Conservation (phyloP, 306 rosid genomes). For the Cajanus cajan region DNA sequence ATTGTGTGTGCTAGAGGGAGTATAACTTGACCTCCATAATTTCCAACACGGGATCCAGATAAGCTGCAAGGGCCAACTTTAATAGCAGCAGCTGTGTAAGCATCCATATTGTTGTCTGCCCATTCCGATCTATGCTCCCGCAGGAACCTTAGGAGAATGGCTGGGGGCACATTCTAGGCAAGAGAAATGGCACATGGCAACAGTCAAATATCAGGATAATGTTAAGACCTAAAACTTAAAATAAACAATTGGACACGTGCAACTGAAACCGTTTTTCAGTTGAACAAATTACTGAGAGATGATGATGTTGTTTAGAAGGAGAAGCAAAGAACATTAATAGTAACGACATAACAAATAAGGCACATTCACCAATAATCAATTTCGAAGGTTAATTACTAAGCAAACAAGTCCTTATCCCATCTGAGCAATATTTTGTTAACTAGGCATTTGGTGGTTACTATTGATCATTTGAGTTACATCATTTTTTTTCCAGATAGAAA, state of each 20-base stretch:
- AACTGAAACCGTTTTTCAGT: background rate
- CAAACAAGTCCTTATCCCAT: slow-evolving; percentile 15
- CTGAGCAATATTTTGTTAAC: slow-evolving; percentile 4
- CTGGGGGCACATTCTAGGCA: slow-evolving; percentile 92
- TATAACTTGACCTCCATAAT: slow-evolving; percentile 92
- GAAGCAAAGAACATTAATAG: background rate
- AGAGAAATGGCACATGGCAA: slow-evolving; percentile 17
- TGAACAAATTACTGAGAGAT: background rate
- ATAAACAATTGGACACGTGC: background rate
- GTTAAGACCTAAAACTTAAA: background rate
- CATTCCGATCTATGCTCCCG: slow-evolving; percentile 98
- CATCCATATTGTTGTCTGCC: slow-evolving; percentile 97
- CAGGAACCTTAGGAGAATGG: slow-evolving; percentile 83
- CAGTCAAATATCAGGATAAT: slow-evolving; percentile 14
- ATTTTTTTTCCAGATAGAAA: background rate
- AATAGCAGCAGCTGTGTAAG: slow-evolving; percentile 92
- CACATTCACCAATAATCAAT: background rate
- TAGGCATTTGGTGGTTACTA: background rate
- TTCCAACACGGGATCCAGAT: slow-evolving; percentile 86
- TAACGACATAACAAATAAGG: background rate
- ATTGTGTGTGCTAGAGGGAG: slow-evolving; percentile 93
- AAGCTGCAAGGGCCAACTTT: slow-evolving; percentile 95
- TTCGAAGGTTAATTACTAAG: background rate
- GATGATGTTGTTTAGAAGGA: background rate
- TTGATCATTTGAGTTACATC: background rate